Evolutionary conservation across 768 basidiomycete genomes (phyloP).

Genomic region (Fomitopsis serialis): DNA sequence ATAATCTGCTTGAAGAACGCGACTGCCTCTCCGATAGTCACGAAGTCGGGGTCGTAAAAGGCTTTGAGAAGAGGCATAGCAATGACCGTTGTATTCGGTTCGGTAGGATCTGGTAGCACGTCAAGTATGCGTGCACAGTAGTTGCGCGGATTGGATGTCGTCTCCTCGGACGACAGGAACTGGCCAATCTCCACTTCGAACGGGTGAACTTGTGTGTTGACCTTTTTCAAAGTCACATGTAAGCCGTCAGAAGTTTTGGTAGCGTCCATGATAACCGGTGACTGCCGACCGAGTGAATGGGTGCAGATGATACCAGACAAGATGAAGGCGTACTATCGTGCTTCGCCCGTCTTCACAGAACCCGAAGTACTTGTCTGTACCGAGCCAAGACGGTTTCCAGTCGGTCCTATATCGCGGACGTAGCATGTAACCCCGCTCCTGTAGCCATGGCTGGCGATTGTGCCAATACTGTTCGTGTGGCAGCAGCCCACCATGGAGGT

Average conservation of each 20-base stretch:
- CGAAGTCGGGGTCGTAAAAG: constrained; percentile 25
- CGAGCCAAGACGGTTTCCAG: constrained; percentile 23
- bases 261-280: constrained; percentile 18
- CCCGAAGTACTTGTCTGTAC: not conserved
- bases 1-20: constrained; percentile 30
- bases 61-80: constrained; percentile 29
- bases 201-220: constrained; percentile 12
- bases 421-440: constrained; percentile 11
- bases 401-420: constrained; percentile 17
- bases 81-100: constrained; percentile 14
- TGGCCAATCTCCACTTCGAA: constrained; percentile 23
- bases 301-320: too few relatives aligned
- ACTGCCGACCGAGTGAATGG: too few relatives aligned
- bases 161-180: constrained; percentile 18
- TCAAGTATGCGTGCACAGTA: constrained; percentile 22
- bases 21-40: constrained; percentile 31
- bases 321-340: not conserved
- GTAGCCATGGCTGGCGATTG: constrained; percentile 9
- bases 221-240: constrained; percentile 15
- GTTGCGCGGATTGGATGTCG: constrained; percentile 19
- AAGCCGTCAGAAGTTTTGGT: constrained; percentile 14
- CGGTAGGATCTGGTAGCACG: constrained; percentile 12
- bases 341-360: constrained; percentile 5
- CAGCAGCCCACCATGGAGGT: not conserved
- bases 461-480: constrained; percentile 8